phyloP scores from a whole-genome alignment of 139 green algal species.

The Diplosphaera chodatii region DNA sequence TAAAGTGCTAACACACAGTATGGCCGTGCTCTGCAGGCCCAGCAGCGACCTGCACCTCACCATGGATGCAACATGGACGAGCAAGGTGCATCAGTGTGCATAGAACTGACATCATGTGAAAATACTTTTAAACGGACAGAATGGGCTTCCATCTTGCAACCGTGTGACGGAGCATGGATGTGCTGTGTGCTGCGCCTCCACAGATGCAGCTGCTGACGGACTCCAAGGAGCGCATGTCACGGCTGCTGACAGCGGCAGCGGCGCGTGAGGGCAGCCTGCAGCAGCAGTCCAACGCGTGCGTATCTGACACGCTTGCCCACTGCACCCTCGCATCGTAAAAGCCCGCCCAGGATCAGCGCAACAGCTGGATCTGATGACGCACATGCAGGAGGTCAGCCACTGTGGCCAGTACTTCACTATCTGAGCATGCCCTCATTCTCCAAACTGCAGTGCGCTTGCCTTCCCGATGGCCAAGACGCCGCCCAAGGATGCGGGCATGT shows the following conservation, averaged over 20 bases:
- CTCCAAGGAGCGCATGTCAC: neutral
- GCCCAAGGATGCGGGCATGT: neutral
- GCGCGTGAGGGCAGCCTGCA: neutral
- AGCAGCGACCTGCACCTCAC: neutral
- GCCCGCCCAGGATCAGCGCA: too few relatives aligned
- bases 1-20: neutral
- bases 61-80: neutral
- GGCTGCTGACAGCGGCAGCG: neutral
- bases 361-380: too few relatives aligned
- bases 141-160: too few relatives aligned
- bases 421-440: too few relatives aligned
- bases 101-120: too few relatives aligned
- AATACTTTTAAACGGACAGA: too few relatives aligned
- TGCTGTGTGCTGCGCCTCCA: too few relatives aligned
- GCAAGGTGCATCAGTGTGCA: neutral
- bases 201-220: neutral
- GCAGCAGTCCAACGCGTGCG: neutral
- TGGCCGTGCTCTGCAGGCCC: neutral
- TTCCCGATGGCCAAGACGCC: neutral
- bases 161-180: too few relatives aligned
- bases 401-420: too few relatives aligned
- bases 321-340: too few relatives aligned
- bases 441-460: neutral
- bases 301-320: neutral
- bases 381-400: too few relatives aligned